A percentile compares a stretch with the other conserved stretches of the same genome.
These are phyloP conservation scores for Penicillium silybi DNA, from an alignment of 495 filamentous ascomycete genomes.

Conservation along the genomic window DNA sequence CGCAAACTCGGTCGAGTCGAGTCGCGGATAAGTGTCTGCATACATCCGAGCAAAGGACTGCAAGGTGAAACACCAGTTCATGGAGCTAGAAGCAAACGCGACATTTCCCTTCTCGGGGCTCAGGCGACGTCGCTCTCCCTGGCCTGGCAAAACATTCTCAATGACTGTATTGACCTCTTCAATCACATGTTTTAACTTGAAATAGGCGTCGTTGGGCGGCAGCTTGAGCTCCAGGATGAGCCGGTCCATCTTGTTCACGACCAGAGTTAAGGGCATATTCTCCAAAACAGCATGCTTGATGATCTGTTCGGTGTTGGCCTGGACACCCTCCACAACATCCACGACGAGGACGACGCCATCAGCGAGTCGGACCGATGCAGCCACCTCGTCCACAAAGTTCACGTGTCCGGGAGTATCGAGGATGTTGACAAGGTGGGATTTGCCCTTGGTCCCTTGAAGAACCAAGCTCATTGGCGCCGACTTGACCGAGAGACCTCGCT, in stretches of 20 bases:
- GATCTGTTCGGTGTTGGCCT: slow-evolving; percentile 92
- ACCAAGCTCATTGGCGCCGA: slow-evolving; percentile 92
- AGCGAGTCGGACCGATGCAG: slow-evolving; percentile 76
- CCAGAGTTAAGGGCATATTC: slow-evolving; percentile 80
- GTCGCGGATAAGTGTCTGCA: slow-evolving; percentile 75
- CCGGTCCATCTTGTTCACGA: slow-evolving; percentile 97
- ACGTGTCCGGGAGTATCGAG: slow-evolving; percentile 96
- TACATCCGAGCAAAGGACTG: slow-evolving; percentile 96
- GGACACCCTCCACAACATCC: slow-evolving; percentile 97
- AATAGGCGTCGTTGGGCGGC: slow-evolving; percentile 93
- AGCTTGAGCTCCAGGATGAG: slow-evolving; percentile 92
- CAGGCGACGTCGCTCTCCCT: slow-evolving; percentile 72
- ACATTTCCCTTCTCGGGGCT: slow-evolving; percentile 98
- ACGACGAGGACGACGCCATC: slow-evolving; percentile 93
- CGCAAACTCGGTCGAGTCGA: slow-evolving; percentile 77
- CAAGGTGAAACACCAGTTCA: slow-evolving; percentile 96
- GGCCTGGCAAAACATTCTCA: slow-evolving; percentile 79
- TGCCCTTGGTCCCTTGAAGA: slow-evolving; percentile 79
- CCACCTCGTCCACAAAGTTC: slow-evolving; percentile 96
- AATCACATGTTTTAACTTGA: slow-evolving; percentile 96
- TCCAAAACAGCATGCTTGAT: slow-evolving; percentile 93
- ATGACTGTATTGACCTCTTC: slow-evolving; percentile 97
- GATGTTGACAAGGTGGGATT: slow-evolving; percentile 95
- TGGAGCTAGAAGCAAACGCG: slow-evolving; percentile 84
- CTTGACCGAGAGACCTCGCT: slow-evolving; percentile 91